These are phyloP conservation scores for Albophoma yamanashiensis DNA, from an alignment of 2,329 filamentous ascomycete genomes.

Conservation along the genomic window DNA sequence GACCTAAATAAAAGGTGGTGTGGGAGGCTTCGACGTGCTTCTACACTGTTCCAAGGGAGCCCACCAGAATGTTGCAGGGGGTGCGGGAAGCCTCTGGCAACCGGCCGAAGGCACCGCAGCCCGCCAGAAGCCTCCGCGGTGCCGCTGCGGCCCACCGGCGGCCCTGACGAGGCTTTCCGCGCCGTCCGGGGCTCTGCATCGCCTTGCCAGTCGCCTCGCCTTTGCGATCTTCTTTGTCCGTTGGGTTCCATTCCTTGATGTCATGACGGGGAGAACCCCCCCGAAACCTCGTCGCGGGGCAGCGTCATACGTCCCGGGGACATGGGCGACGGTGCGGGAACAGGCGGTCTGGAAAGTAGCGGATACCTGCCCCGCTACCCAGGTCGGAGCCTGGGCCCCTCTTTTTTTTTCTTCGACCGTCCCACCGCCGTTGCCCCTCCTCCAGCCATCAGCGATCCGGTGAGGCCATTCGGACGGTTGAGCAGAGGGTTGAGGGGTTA, in stretches of 20 bases:
- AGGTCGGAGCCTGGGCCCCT: no score
- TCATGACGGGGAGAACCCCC: slow-evolving; percentile 13
- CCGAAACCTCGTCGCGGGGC: slow-evolving; percentile 22
- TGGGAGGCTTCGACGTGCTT: slow-evolving; percentile 30
- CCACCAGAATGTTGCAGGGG: slow-evolving; percentile 24
- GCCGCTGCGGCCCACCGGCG: slow-evolving; percentile 4
- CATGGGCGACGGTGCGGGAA: neutral
- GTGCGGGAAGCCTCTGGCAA: slow-evolving; percentile 23
- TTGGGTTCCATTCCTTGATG: slow-evolving; percentile 12
- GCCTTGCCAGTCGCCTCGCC: neutral
- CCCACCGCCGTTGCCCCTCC: neutral
- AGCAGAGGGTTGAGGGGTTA: no score
- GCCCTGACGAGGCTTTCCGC: neutral
- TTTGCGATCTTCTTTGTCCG: slow-evolving; percentile 2
- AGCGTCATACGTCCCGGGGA: slow-evolving; percentile 11
- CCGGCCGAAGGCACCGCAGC: slow-evolving; percentile 12
- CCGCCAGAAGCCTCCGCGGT: slow-evolving; percentile 11
- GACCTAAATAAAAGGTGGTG: slow-evolving; percentile 26
- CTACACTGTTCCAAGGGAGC: slow-evolving; percentile 31
- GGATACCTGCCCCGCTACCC: slow-evolving; percentile 2
- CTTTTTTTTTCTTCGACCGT: slow-evolving; percentile 6
- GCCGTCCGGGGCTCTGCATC: neutral
- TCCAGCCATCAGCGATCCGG: neutral
- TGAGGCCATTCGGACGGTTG: neutral
- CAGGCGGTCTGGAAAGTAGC: slow-evolving; percentile 3